These are phyloP conservation scores for Sordaria brevicollis DNA, from an alignment of 495 filamentous ascomycete species.

Conservation along the genomic window DNA sequence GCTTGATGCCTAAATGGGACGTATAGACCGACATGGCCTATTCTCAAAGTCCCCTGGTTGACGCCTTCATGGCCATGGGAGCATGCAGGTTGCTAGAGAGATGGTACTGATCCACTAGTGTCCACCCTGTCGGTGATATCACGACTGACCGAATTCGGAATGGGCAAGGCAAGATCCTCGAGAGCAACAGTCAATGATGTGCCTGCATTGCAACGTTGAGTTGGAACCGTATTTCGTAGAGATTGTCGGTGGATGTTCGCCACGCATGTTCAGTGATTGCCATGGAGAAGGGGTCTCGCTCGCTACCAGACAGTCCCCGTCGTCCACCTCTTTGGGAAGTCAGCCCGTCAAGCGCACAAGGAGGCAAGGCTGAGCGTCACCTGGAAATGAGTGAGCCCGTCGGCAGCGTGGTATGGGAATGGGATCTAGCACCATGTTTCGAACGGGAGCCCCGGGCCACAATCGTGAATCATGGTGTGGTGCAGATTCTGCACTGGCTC, in stretches of 20 bases:
- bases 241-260: background rate
- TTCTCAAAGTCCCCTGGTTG: background rate
- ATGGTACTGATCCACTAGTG: background rate
- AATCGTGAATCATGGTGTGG: too few relatives aligned
- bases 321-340: background rate
- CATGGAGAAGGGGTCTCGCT: background rate
- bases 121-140: background rate
- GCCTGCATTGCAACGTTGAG: background rate
- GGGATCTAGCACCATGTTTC: background rate
- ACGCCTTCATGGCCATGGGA: background rate
- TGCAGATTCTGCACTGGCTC: background rate
- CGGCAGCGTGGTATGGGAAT: background rate
- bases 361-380: background rate
- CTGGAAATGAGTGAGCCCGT: background rate
- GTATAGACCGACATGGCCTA: background rate
- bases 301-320: too few relatives aligned
- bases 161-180: background rate
- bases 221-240: background rate
- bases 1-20: background rate
- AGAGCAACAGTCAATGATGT: background rate
- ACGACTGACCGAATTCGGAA: background rate
- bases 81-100: background rate
- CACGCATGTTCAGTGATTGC: background rate
- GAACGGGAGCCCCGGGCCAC: too few relatives aligned
- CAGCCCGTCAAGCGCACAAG: background rate